Evolutionary conservation across 2,329 filamentous ascomycete species (phyloP).

Genomic region (Helotiales sp.): DNA sequence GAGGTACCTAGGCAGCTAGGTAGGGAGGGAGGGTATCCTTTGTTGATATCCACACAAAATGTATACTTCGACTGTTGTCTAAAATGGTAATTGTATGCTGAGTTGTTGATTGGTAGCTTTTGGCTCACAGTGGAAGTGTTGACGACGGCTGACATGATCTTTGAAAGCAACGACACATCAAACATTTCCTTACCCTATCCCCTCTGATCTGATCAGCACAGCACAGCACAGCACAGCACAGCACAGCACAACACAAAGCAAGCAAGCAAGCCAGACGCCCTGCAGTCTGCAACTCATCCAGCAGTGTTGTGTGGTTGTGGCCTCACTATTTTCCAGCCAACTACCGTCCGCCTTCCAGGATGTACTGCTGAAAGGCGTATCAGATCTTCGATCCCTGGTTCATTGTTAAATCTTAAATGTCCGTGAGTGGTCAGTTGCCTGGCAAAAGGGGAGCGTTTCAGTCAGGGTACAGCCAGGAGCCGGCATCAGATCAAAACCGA

Average conservation of each 20-base stretch:
- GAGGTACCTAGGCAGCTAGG: too few relatives aligned
- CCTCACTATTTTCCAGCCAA: background rate
- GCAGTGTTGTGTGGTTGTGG: background rate
- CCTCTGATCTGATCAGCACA: background rate
- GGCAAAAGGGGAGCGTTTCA: conserved; percentile 18
- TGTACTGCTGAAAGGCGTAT: conserved; percentile 28
- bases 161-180: background rate
- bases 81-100: too few relatives aligned
- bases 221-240: too few relatives aligned
- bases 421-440: conserved; percentile 20
- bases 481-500: background rate
- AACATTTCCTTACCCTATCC: background rate
- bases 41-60: too few relatives aligned
- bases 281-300: background rate
- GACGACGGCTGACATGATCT: background rate
- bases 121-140: background rate
- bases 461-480: background rate
- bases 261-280: background rate
- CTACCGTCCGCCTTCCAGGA: conserved; percentile 19
- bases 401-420: conserved; percentile 18
- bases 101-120: background rate
- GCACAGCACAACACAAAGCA: background rate
- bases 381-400: conserved; percentile 26
- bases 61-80: too few relatives aligned
- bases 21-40: too few relatives aligned